Conservation (phyloP, 768 basidiomycete species). For the Russula lepida region DNA sequence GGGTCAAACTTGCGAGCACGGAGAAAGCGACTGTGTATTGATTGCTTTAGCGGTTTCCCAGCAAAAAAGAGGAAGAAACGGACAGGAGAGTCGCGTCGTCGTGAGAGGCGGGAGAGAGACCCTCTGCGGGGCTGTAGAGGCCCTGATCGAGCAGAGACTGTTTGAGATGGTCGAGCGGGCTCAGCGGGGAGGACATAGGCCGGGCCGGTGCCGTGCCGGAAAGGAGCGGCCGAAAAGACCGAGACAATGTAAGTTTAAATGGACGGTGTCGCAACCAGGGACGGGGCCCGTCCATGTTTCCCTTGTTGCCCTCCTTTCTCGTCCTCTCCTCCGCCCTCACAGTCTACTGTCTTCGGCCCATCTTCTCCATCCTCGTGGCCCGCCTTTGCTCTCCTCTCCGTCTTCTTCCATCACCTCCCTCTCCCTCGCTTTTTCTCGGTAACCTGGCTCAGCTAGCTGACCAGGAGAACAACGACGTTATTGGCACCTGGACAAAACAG, state of each 20-base stretch:
- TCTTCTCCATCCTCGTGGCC: slow-evolving; percentile 37
- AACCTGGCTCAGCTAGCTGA: slow-evolving; percentile 47
- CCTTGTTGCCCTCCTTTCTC: slow-evolving; percentile 3
- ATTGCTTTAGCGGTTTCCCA: background rate
- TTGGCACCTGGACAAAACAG: slow-evolving; percentile 37
- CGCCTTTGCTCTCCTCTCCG: slow-evolving; percentile 42
- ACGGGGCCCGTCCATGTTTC: background rate
- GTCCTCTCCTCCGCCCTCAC: slow-evolving; percentile 8
- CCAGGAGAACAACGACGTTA: slow-evolving; percentile 47
- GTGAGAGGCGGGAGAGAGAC: slow-evolving; percentile 36
- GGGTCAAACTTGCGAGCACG: slow-evolving; percentile 68
- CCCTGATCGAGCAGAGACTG: background rate
- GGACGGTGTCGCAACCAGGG: background rate
- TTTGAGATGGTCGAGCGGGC: slow-evolving; percentile 1
- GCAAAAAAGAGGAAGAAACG: slow-evolving; percentile 22
- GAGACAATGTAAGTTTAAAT: background rate
- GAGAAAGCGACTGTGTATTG: slow-evolving; percentile 61
- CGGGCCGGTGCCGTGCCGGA: no score
- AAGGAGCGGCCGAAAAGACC: no score
- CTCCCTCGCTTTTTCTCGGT: slow-evolving; percentile 41
- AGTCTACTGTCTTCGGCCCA: slow-evolving; percentile 28
- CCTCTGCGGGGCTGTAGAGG: slow-evolving; percentile 22
- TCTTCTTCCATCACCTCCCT: slow-evolving; percentile 39
- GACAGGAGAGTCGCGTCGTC: slow-evolving; percentile 64
- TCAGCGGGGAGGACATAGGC: background rate